These are phyloP conservation scores for Silene coronaria DNA, from an alignment of 179 eudicot species.

Conservation along the genomic window DNA sequence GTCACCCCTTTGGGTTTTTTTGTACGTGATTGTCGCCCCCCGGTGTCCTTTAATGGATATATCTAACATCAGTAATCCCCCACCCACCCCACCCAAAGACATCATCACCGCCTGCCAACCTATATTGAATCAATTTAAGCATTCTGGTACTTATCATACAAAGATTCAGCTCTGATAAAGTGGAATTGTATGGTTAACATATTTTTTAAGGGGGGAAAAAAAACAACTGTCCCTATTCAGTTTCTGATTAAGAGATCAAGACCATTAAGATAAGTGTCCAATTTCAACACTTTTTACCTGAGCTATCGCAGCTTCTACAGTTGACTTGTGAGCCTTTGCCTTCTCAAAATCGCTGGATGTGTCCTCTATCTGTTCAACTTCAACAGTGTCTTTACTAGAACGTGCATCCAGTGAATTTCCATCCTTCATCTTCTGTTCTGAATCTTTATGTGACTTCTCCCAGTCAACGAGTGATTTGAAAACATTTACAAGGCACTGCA, in stretches of 20 bases:
- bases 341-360: constrained; percentile 71
- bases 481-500: constrained; percentile 88
- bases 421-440: constrained; percentile 40
- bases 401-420: constrained; percentile 34
- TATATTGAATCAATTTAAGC: neutral
- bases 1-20: neutral
- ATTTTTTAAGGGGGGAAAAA: neutral
- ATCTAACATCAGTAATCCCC: neutral
- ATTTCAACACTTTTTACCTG: constrained; percentile 45
- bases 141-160: neutral
- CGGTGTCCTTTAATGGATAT: neutral
- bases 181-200: neutral
- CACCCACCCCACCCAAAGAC: neutral
- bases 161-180: neutral
- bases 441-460: constrained; percentile 67
- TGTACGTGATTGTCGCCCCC: neutral
- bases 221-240: constrained; percentile 1
- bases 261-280: constrained; percentile 12
- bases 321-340: constrained; percentile 90
- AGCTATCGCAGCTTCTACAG: constrained; percentile 74
- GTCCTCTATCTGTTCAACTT: constrained; percentile 43
- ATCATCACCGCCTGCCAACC: neutral
- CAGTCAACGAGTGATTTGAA: constrained; percentile 86
- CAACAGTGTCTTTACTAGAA: constrained; percentile 43
- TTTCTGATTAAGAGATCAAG: constrained; percentile 1